Conservation (phyloP, 495 filamentous ascomycete species). For the Podospora appendiculata region DNA sequence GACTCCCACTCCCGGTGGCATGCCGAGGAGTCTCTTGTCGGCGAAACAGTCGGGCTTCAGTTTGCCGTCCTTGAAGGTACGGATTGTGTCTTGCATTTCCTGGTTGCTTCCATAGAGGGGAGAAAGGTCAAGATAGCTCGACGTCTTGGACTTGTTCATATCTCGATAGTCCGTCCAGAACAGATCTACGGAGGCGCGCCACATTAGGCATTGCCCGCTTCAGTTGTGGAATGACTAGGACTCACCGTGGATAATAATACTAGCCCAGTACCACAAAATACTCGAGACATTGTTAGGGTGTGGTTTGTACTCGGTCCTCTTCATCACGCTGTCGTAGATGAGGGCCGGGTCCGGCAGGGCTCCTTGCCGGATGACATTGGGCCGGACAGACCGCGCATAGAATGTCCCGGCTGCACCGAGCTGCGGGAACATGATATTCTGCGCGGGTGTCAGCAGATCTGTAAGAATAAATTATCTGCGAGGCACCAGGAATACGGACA, state of each 20-base stretch:
- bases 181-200: conserved; percentile 13
- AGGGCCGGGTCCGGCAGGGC: conserved; percentile 66
- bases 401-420: conserved; percentile 39
- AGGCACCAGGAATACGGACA: conserved; percentile 9
- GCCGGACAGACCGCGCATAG: conserved; percentile 67
- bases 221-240: not conserved
- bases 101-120: conserved; percentile 82
- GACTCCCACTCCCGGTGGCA: conserved; percentile 75
- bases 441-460: not conserved
- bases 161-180: conserved; percentile 36
- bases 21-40: conserved; percentile 68
- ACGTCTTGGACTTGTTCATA: conserved; percentile 57
- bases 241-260: conserved; percentile 74
- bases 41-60: conserved; percentile 79
- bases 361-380: conserved; percentile 53
- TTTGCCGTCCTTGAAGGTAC: conserved; percentile 74
- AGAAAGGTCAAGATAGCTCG: conserved; percentile 77
- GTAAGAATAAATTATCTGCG: not conserved
- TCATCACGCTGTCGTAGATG: conserved; percentile 66
- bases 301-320: conserved; percentile 35
- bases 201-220: not conserved
- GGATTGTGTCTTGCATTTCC: conserved; percentile 63
- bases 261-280: conserved; percentile 82
- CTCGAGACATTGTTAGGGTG: conserved; percentile 72
- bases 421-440: conserved; percentile 37